A percentile compares a stretch with the other conserved stretches of the same genome.
Evolutionary conservation across 176 grass and related monocot genomes (phyloP).

Genomic region (Echinochloa phyllopogon): DNA sequence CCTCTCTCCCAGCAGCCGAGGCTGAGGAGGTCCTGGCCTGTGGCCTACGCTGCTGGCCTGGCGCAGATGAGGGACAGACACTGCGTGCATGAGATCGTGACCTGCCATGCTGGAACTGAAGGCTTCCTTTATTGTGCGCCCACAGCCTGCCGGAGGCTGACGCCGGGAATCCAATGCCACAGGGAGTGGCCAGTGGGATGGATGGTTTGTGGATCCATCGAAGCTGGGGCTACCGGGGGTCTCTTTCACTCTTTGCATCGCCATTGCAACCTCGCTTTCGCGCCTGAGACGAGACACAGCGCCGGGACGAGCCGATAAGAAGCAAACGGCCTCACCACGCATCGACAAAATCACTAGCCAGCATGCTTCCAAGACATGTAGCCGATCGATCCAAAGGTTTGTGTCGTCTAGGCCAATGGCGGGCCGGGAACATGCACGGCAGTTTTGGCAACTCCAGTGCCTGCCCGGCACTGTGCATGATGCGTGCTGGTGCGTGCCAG

Average conservation of each 20-base stretch:
- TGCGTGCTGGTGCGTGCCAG: neutral
- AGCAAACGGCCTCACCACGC: neutral
- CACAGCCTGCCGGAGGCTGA: neutral
- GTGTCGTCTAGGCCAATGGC: neutral
- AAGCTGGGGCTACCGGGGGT: neutral
- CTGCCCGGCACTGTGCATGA: neutral
- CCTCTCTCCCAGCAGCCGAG: no score
- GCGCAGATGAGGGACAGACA: no score
- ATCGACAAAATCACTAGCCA: neutral
- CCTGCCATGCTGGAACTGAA: slow-evolving; percentile 34
- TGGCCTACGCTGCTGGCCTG: no score
- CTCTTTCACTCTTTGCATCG: neutral
- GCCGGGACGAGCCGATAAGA: neutral
- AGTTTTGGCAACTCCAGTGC: neutral
- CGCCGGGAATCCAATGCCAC: slow-evolving; percentile 46
- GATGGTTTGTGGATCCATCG: neutral
- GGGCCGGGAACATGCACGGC: slow-evolving; percentile 31
- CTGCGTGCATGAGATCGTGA: slow-evolving; percentile 9
- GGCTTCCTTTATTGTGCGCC: slow-evolving; percentile 42
- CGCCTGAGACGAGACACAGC: neutral
- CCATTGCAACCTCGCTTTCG: slow-evolving; percentile 19
- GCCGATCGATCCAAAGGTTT: neutral
- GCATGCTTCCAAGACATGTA: neutral
- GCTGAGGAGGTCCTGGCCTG: no score
- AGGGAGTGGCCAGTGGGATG: neutral